These are phyloP conservation scores for Alternaria sp. DNA, from an alignment of 2,329 filamentous ascomycete genomes.

Conservation along the genomic window DNA sequence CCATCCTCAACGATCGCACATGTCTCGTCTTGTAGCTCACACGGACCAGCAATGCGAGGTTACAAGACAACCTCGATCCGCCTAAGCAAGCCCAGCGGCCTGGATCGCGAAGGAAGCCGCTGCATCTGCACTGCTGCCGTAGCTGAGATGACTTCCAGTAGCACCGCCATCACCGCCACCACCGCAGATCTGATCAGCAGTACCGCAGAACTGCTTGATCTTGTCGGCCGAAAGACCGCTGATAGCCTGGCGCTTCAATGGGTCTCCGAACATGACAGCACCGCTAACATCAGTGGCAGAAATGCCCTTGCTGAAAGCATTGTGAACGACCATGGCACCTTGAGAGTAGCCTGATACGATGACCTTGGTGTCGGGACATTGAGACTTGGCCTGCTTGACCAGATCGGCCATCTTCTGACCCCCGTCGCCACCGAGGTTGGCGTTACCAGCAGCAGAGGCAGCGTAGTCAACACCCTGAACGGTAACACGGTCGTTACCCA, in stretches of 20 bases:
- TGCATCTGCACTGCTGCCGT: constrained; percentile 33
- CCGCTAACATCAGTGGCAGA: constrained; percentile 31
- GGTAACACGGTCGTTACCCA: constrained; percentile 35
- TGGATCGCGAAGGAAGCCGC: constrained; percentile 37
- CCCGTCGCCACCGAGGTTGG: constrained; percentile 32
- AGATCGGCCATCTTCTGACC: constrained; percentile 34
- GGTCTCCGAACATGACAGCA: constrained; percentile 40
- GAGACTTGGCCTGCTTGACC: constrained; percentile 30
- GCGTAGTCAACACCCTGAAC: constrained; percentile 44
- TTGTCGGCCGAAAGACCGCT: constrained; percentile 24
- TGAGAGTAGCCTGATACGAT: constrained; percentile 44
- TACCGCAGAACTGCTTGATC: constrained; percentile 39
- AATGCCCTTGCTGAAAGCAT: constrained; percentile 33
- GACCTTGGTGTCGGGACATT: constrained; percentile 41
- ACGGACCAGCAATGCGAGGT: background rate
- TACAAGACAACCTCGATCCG: background rate
- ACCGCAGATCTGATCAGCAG: constrained; percentile 32
- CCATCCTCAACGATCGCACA: background rate
- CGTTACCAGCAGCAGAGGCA: constrained; percentile 34
- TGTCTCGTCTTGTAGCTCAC: background rate
- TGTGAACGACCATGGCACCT: constrained; percentile 44
- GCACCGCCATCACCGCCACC: constrained; percentile 32
- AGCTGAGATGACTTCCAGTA: constrained; percentile 37
- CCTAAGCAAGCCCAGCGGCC: constrained; percentile 29
- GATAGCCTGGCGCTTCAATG: constrained; percentile 35